These are phyloP conservation scores for Calcarisporium arbuscula DNA, from an alignment of 2,329 filamentous ascomycete species.

Conservation along the genomic window DNA sequence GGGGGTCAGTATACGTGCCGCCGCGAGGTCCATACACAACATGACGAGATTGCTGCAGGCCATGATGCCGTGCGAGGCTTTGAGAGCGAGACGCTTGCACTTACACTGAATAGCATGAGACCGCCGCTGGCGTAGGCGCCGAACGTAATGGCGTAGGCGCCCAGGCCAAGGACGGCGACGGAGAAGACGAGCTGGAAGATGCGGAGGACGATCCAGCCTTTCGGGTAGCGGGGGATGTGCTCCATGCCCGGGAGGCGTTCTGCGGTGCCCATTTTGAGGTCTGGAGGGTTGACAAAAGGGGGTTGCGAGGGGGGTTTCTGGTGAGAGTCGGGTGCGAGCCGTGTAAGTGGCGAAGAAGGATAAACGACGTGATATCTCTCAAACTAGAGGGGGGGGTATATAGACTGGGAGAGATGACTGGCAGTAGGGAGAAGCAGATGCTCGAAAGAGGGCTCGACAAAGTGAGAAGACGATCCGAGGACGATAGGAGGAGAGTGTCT, in stretches of 20 bases:
- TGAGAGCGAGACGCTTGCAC: slow-evolving; percentile 14
- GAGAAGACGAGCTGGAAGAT: slow-evolving; percentile 40
- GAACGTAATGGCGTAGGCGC: slow-evolving; percentile 33
- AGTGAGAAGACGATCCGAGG: no score
- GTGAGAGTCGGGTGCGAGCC: no score
- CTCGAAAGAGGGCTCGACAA: no score
- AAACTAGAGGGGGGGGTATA: no score
- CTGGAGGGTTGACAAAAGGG: neutral
- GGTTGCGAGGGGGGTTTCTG: no score
- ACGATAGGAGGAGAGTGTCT: no score
- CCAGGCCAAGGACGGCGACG: slow-evolving; percentile 39
- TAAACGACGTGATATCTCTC: no score
- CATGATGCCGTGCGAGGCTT: slow-evolving; percentile 6
- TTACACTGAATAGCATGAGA: slow-evolving; percentile 34
- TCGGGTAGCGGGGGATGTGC: slow-evolving; percentile 40
- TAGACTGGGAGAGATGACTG: no score
- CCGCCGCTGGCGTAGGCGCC: slow-evolving; percentile 28
- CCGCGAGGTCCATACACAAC: no score
- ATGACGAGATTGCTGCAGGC: no score
- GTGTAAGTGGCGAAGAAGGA: no score
- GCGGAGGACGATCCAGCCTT: slow-evolving; percentile 35
- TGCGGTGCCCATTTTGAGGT: slow-evolving; percentile 2
- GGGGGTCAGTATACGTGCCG: slow-evolving; percentile 4
- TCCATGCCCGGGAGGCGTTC: slow-evolving; percentile 27
- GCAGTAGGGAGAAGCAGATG: no score